phyloP scores from a whole-genome alignment of 176 grass and related monocot genomes.

The Zoysia pacifica region DNA sequence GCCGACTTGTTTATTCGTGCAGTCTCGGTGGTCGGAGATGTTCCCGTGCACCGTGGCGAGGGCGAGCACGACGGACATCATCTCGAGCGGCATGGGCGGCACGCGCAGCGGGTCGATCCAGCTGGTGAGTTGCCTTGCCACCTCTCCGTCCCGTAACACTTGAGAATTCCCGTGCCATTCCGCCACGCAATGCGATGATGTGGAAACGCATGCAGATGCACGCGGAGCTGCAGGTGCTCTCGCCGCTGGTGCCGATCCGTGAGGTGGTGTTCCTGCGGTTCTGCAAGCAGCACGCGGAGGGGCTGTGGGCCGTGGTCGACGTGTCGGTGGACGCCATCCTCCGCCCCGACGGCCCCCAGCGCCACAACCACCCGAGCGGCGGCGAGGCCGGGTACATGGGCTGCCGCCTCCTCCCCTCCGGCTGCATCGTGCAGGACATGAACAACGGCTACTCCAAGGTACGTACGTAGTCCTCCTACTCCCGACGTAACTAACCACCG shows the following conservation, averaged over 20 bases:
- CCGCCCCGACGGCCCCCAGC: slow-evolving; percentile 14
- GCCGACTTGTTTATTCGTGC: neutral
- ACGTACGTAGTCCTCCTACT: neutral
- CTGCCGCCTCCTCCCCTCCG: slow-evolving; percentile 66
- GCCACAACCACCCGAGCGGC: slow-evolving; percentile 18
- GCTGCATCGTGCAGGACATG: slow-evolving; percentile 72
- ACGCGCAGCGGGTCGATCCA: slow-evolving; percentile 86
- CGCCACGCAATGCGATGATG: neutral
- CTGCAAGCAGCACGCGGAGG: slow-evolving; percentile 89
- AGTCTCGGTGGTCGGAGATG: slow-evolving; percentile 89
- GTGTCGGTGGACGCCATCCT: slow-evolving; percentile 68
- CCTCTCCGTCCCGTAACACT: neutral
- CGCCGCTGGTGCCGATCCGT: slow-evolving; percentile 80
- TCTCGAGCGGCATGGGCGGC: slow-evolving; percentile 82
- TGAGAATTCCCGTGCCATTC: neutral
- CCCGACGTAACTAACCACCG: neutral
- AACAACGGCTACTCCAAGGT: slow-evolving; percentile 81
- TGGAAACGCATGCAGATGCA: slow-evolving; percentile 59
- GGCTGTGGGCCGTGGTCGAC: slow-evolving; percentile 84
- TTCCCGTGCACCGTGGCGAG: slow-evolving; percentile 85
- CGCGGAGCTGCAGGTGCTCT: slow-evolving; percentile 91
- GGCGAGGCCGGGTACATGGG: slow-evolving; percentile 47
- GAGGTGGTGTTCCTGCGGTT: slow-evolving; percentile 75
- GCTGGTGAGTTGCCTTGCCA: slow-evolving; percentile 53
- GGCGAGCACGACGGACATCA: slow-evolving; percentile 69